Base-by-base conservation (phyloP, 805 yeast species). In the Metschnikowia vanudenii region DNA sequence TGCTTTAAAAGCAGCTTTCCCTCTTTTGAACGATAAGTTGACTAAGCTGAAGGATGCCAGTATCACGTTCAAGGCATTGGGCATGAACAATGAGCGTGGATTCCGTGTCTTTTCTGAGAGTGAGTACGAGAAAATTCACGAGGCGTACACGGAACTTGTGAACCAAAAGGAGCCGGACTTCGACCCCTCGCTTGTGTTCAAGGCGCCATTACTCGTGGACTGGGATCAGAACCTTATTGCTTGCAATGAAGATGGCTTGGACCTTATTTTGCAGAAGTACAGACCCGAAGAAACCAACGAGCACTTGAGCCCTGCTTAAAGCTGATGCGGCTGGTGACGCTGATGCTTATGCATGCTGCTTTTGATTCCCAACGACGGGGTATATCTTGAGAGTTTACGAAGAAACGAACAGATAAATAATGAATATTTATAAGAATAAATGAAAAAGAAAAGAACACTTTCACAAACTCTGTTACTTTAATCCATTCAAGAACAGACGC, bases 211-310 rank as follows among this genome's bases (percentile, higher is more conserved):
- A 53, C 61, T 72, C n/a, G 64, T 71, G 30, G 76, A 72, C 56
- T 72, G 76, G 76, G 76, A 72, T 53, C 76, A 72, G 54, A 63
- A 67, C 52, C 37, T 65, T 41, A 62, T 71, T 45, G 76, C 75
- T 10, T 61, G 59, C 42, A 73, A 71, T 50, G 73, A 65, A 49
- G 46, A 46, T 10, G 65, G 68, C 1, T 58, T 72, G 46, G 47
- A 50, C 14, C 43, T 41, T 19, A 61, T 71, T 20, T 63, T 71
- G 51, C 47, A 54, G 13, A 68, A 67, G 51, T 71, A 70, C 50
- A 38, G 47, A 30, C 49, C 30, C 28, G 47, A 45, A 16, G 24
- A 34, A 22, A 37, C 41, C 20, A 17, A 28, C 20, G 50, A 43
- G 43, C 43, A 47, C 30, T 43, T 54, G 35, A 36, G 50, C n/a